Conservation (phyloP, 2,329 filamentous ascomycete species). For the Colletotrichum orchidophilum region DNA sequence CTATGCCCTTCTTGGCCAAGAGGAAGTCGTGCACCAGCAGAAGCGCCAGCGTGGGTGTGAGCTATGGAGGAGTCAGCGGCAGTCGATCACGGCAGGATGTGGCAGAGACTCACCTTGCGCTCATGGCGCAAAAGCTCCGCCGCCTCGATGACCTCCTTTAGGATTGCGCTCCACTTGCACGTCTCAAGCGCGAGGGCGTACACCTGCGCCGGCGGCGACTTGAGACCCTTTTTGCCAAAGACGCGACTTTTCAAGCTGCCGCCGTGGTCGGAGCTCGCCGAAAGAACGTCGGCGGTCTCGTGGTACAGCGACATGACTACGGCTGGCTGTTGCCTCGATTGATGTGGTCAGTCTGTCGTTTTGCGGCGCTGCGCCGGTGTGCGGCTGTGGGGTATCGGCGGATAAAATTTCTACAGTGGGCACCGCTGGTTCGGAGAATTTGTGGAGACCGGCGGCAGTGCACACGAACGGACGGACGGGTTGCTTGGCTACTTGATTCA, state of each 20-base stretch:
- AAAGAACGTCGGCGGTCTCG: slow-evolving; percentile 83
- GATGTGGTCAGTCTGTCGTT: not conserved
- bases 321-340: not conserved
- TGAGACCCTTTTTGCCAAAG: slow-evolving; percentile 78
- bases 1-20: slow-evolving; percentile 82
- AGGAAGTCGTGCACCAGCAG: slow-evolving; percentile 89
- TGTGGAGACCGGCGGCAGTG: not conserved
- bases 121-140: slow-evolving; percentile 81
- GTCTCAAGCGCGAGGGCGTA: slow-evolving; percentile 89
- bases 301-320: slow-evolving; percentile 91
- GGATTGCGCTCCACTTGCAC: slow-evolving; percentile 86
- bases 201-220: slow-evolving; percentile 81
- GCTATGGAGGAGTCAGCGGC: slow-evolving; percentile 56
- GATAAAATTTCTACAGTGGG: slow-evolving; percentile 19
- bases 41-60: slow-evolving; percentile 82
- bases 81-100: too few relatives aligned
- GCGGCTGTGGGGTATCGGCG: slow-evolving; percentile 8
- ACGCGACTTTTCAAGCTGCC: slow-evolving; percentile 89
- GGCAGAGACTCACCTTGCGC: slow-evolving; percentile 73
- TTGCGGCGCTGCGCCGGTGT: slow-evolving; percentile 9
- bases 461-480: not conserved
- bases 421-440: slow-evolving; percentile 23
- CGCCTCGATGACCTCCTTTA: slow-evolving; percentile 90
- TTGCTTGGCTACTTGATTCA: not conserved
- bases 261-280: slow-evolving; percentile 68